phyloP scores from a whole-genome alignment of 768 basidiomycete genomes.

The Kwoniella bestiolae region DNA sequence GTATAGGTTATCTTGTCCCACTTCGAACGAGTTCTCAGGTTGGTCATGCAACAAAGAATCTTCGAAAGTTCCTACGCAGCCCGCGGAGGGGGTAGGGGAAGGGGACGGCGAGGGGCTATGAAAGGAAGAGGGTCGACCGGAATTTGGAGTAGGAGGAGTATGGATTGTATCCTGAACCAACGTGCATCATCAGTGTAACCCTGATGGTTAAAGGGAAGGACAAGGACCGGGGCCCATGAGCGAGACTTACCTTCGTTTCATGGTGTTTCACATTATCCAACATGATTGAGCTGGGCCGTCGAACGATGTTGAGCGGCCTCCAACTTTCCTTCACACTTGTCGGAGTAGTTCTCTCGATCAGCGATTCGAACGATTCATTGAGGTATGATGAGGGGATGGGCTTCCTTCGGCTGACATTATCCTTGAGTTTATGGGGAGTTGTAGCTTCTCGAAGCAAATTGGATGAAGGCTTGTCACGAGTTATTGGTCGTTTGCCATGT shows the following conservation, averaged over 20 bases:
- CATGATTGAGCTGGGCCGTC: neutral
- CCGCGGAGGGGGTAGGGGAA: neutral
- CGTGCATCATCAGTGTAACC: neutral
- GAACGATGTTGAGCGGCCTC: constrained; percentile 2
- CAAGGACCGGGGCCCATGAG: neutral
- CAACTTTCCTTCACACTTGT: neutral
- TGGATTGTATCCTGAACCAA: neutral
- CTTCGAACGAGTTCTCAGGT: constrained; percentile 11
- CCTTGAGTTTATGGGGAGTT: too few species aligned
- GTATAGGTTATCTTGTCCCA: constrained; percentile 11
- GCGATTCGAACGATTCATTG: constrained; percentile 6
- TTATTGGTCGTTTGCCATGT: too few species aligned
- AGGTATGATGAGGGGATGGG: neutral
- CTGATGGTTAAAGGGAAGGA: neutral
- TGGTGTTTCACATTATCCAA: neutral
- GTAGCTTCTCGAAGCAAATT: neutral
- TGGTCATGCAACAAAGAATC: neutral
- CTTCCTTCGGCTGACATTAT: neutral
- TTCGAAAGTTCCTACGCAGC: neutral
- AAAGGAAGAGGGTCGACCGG: neutral
- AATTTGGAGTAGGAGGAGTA: constrained; percentile 6
- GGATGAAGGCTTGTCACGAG: too few species aligned
- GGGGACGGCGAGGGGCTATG: neutral
- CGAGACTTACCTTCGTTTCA: neutral
- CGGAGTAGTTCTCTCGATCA: neutral